Conservation (phyloP, 2,329 filamentous ascomycete genomes). For the Penicillium sp. region DNA sequence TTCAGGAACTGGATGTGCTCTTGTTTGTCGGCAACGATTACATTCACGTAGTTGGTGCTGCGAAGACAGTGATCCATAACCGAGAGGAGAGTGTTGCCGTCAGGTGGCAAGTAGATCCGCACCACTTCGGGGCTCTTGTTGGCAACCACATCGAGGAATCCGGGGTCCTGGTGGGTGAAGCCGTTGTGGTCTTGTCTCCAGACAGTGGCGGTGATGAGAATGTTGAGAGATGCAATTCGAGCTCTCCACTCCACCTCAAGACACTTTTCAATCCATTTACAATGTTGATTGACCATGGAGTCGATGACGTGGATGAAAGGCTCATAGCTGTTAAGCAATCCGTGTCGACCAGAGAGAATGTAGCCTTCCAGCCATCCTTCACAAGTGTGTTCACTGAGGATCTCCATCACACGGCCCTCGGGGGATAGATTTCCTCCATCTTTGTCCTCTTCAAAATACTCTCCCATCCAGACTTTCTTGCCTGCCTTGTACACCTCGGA, state of each 20-base stretch:
- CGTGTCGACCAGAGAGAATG: slow-evolving; percentile 70
- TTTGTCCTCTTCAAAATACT: slow-evolving; percentile 72
- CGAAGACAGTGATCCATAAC: slow-evolving; percentile 74
- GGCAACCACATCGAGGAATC: slow-evolving; percentile 74
- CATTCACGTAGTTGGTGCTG: slow-evolving; percentile 76
- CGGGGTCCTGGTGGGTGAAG: slow-evolving; percentile 78
- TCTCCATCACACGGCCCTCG: slow-evolving; percentile 75
- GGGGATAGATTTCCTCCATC: slow-evolving; percentile 71
- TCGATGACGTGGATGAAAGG: slow-evolving; percentile 81
- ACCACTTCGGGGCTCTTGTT: slow-evolving; percentile 80
- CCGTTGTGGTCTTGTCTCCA: slow-evolving; percentile 84
- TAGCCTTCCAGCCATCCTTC: slow-evolving; percentile 83
- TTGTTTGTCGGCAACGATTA: slow-evolving; percentile 77
- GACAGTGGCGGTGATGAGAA: slow-evolving; percentile 73
- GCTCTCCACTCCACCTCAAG: slow-evolving; percentile 75
- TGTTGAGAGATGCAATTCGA: slow-evolving; percentile 73
- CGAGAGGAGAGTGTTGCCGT: slow-evolving; percentile 74
- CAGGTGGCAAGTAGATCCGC: slow-evolving; percentile 76
- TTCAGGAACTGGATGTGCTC: slow-evolving; percentile 72
- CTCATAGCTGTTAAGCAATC: slow-evolving; percentile 77
- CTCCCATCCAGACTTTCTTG: slow-evolving; percentile 78
- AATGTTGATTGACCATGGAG: slow-evolving; percentile 83
- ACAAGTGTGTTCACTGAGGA: slow-evolving; percentile 76
- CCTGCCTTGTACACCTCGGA: slow-evolving; percentile 67
- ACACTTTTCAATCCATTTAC: slow-evolving; percentile 82